A percentile compares a stretch with the other conserved stretches of the same genome.
Evolutionary conservation across 2,329 filamentous ascomycete genomes (phyloP).

Genomic region (Davidsoniella virescens): DNA sequence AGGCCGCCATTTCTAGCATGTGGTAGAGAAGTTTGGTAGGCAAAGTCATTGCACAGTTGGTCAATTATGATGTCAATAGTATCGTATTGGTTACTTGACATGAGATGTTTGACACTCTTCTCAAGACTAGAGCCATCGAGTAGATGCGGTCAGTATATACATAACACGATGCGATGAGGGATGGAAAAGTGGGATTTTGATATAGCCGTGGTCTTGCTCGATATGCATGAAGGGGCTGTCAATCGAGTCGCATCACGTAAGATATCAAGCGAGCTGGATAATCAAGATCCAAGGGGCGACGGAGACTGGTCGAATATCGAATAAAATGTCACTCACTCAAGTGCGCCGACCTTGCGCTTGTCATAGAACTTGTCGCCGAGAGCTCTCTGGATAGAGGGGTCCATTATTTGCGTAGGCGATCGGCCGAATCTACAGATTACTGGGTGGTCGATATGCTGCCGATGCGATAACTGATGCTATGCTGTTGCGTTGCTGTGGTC

Average conservation of each 20-base stretch:
- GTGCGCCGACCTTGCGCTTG: slow-evolving; percentile 86
- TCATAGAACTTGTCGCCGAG: slow-evolving; percentile 98
- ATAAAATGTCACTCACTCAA: slow-evolving; percentile 52
- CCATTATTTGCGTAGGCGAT: slow-evolving; percentile 39
- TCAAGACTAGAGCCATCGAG: slow-evolving; percentile 50
- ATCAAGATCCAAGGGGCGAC: neutral
- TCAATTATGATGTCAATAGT: slow-evolving; percentile 77
- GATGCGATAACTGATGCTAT: too few relatives aligned
- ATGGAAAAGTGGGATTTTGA: neutral
- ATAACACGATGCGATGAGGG: neutral
- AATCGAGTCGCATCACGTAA: neutral
- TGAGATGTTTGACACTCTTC: slow-evolving; percentile 71
- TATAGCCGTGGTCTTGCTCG: too few relatives aligned
- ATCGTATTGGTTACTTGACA: slow-evolving; percentile 59
- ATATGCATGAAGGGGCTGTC: too few relatives aligned
- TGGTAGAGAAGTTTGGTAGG: slow-evolving; percentile 90
- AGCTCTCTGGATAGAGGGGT: slow-evolving; percentile 72
- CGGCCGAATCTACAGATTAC: too few relatives aligned
- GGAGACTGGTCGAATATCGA: neutral
- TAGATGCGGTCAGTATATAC: neutral
- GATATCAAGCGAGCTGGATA: neutral
- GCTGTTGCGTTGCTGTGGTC: too few relatives aligned
- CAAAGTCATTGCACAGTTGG: slow-evolving; percentile 93
- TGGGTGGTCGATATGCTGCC: too few relatives aligned
- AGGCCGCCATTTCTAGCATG: slow-evolving; percentile 92